Percentiles rank a stretch among this genome's conserved stretches.
Conservation (phyloP, 2,329 filamentous ascomycete genomes). For the Albifimbria verrucaria region DNA sequence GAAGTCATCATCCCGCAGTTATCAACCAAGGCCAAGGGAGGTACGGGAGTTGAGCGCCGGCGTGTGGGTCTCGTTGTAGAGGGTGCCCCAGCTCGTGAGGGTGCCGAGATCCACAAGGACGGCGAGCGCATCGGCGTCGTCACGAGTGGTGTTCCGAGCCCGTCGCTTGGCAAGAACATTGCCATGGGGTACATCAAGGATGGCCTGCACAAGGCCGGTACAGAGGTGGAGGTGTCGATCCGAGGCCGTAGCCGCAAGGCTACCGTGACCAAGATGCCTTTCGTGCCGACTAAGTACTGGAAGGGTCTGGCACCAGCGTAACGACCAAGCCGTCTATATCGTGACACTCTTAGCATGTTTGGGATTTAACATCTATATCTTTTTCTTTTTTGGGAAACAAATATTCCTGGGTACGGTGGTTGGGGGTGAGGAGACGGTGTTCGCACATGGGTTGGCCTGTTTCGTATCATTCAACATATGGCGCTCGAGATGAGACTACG, state of each 20-base stretch:
- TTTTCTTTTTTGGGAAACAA: neutral
- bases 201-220: constrained; percentile 79
- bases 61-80: constrained; percentile 80
- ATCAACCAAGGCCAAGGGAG: constrained; percentile 68
- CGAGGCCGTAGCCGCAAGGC: constrained; percentile 74
- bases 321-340: neutral
- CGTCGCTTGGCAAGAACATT: constrained; percentile 83
- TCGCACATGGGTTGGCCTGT: neutral
- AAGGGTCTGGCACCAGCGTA: constrained; percentile 14
- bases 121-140: constrained; percentile 71
- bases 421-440: neutral
- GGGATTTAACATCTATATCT: neutral
- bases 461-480: neutral
- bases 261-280: constrained; percentile 83
- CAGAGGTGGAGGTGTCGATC: constrained; percentile 74
- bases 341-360: neutral
- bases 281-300: constrained; percentile 75
- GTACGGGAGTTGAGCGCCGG: constrained; percentile 64
- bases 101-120: constrained; percentile 69
- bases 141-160: constrained; percentile 88
- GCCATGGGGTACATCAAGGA: constrained; percentile 91
- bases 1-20: constrained; percentile 76
- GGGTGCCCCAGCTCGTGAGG: constrained; percentile 86
- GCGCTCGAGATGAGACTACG: neutral
- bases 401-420: neutral